These are phyloP conservation scores for Alternaria sp. DNA, from an alignment of 2,329 filamentous ascomycete species.

Conservation along the genomic window DNA sequence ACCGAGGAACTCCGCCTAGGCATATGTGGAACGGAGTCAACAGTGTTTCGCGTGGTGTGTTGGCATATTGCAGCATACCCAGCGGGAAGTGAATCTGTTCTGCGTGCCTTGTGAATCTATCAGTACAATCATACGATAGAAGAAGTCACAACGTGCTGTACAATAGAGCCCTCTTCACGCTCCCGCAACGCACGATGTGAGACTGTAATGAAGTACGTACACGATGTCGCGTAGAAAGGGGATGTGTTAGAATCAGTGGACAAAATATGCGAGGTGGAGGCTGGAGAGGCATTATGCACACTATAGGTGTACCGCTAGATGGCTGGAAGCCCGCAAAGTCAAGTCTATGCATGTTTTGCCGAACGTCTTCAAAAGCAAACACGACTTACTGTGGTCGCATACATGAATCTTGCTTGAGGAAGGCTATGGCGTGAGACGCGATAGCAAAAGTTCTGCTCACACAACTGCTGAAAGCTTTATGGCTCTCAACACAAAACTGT, in stretches of 20 bases:
- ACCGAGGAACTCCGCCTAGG: neutral
- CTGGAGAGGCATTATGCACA: neutral
- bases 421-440: neutral
- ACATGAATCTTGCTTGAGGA: neutral
- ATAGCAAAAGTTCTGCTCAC: neutral
- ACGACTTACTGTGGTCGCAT: neutral
- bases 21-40: neutral
- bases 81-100: neutral
- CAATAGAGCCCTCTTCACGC: neutral
- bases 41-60: neutral
- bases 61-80: neutral
- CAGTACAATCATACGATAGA: neutral
- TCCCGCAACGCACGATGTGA: neutral
- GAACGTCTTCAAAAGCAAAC: neutral
- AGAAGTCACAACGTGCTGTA: neutral
- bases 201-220: neutral
- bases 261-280: neutral
- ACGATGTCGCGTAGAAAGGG: neutral
- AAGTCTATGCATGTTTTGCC: neutral
- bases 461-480: neutral
- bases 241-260: neutral
- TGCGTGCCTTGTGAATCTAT: neutral
- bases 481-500: neutral
- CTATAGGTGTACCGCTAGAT: neutral
- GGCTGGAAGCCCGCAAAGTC: neutral